Percentiles rank a stretch among this genome's conserved stretches.
phyloP scores from a whole-genome alignment of 2,329 filamentous ascomycete species.

The Colletotrichum melonis region DNA sequence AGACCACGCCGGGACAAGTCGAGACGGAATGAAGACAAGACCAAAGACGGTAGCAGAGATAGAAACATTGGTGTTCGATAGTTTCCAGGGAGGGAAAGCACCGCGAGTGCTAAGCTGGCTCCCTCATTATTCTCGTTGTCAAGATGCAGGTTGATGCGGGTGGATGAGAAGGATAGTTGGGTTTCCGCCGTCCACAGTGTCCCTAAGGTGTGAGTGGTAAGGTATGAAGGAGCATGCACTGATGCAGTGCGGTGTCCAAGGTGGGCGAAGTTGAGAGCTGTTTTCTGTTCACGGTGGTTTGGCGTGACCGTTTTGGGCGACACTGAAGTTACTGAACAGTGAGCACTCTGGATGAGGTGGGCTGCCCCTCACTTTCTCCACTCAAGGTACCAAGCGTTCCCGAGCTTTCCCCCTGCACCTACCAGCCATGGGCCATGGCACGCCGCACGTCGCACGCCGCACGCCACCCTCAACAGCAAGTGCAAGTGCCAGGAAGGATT shows the following conservation, averaged over 20 bases:
- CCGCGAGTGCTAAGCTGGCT: background rate
- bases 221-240: too few relatives aligned
- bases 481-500: too few relatives aligned
- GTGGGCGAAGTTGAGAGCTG: background rate
- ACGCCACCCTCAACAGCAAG: too few relatives aligned
- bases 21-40: background rate
- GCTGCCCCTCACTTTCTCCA: conserved; percentile 21
- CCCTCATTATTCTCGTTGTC: background rate
- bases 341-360: background rate
- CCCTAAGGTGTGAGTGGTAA: too few relatives aligned
- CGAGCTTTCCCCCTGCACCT: conserved; percentile 25
- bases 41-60: background rate
- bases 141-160: background rate
- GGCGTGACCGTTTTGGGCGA: conserved; percentile 2
- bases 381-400: conserved; percentile 12
- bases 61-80: background rate
- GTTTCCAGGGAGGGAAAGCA: background rate
- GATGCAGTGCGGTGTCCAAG: background rate
- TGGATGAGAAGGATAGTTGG: too few relatives aligned
- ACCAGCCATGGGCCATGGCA: conserved; percentile 12
- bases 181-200: too few relatives aligned
- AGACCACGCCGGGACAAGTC: background rate
- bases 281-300: background rate
- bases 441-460: background rate
- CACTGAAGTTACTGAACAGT: background rate